A percentile compares a stretch with the other conserved stretches of the same genome.
phyloP scores from a whole-genome alignment of 441 rosid species.

The Euphorbia schlechtendalii region DNA sequence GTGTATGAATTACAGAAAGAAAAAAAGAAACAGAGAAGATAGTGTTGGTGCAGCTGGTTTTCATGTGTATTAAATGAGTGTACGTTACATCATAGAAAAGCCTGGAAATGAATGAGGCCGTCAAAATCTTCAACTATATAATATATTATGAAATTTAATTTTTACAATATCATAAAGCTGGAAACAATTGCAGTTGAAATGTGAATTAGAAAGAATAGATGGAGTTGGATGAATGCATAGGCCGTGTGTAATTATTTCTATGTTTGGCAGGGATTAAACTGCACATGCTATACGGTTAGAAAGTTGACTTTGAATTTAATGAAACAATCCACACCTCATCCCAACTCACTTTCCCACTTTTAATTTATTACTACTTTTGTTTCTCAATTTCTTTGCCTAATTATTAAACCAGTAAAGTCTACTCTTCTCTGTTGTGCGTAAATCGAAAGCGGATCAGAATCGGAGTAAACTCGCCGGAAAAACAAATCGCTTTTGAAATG shows the following conservation, averaged over 20 bases:
- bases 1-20: too few species aligned
- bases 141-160: too few species aligned
- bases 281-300: neutral
- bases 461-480: too few species aligned
- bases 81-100: neutral
- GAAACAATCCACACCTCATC: neutral
- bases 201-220: too few species aligned
- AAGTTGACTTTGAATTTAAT: neutral
- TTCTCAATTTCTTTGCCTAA: neutral
- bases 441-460: too few species aligned
- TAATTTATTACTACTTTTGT: too few species aligned
- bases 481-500: too few species aligned
- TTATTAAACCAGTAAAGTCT: neutral
- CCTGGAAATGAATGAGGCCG: neutral
- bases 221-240: neutral
- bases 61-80: neutral
- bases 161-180: too few species aligned
- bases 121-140: neutral
- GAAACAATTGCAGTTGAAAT: too few species aligned
- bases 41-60: neutral
- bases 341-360: neutral
- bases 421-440: neutral
- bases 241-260: too few species aligned
- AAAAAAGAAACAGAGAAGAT: too few species aligned
- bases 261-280: neutral